Evolutionary conservation across 2,329 filamentous ascomycete genomes (phyloP).

Genomic region (Alternaria alternata): DNA sequence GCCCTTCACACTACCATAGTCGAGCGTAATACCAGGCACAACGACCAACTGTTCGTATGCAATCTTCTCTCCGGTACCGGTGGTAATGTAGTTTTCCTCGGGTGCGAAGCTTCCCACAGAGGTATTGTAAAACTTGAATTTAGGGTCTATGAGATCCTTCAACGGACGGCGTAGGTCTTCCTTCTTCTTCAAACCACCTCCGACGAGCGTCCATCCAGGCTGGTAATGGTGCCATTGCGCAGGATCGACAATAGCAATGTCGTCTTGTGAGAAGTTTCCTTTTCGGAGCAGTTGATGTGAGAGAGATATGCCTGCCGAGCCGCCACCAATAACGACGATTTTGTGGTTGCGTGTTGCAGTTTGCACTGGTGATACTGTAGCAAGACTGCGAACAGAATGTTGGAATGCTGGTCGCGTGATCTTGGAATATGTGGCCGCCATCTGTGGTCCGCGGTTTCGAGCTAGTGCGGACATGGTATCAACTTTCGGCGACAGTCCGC

Average conservation of each 20-base stretch:
- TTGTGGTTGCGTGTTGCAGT: conserved; percentile 62
- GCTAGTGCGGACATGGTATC: conserved; percentile 1
- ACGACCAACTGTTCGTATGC: conserved; percentile 72
- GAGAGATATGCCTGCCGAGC: conserved; percentile 70
- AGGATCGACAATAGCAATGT: conserved; percentile 72
- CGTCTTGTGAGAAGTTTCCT: conserved; percentile 64
- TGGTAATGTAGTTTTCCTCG: conserved; percentile 64
- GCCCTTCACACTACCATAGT: conserved; percentile 41
- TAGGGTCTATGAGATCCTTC: conserved; percentile 63
- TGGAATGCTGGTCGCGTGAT: background rate
- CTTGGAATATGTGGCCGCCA: background rate
- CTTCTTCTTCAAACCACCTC: conserved; percentile 70
- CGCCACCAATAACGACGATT: conserved; percentile 72
- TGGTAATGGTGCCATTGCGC: conserved; percentile 72
- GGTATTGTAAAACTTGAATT: conserved; percentile 67
- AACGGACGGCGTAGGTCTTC: conserved; percentile 64
- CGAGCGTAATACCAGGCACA: conserved; percentile 56
- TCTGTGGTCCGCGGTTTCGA: background rate
- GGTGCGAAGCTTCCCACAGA: conserved; percentile 62
- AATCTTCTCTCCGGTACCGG: conserved; percentile 64
- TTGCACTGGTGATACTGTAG: conserved; percentile 38
- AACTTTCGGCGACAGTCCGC: background rate
- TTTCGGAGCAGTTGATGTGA: conserved; percentile 72
- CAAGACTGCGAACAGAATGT: conserved; percentile 22
- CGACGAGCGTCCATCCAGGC: conserved; percentile 74